phyloP scores from a whole-genome alignment of 257 asterid species.

The Euphrasia confusa region DNA sequence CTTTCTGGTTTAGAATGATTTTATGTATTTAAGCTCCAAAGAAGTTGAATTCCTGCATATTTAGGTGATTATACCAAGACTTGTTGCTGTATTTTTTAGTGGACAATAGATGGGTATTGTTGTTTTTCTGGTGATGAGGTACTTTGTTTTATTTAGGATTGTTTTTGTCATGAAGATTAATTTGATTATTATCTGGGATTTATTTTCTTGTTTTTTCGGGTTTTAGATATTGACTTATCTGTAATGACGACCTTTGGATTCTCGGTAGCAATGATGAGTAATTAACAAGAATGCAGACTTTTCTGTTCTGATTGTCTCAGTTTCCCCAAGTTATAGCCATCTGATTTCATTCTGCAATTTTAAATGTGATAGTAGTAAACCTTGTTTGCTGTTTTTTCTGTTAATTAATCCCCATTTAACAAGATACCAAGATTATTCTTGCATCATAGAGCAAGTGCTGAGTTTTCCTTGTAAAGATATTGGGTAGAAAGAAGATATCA shows the following conservation, averaged over 20 bases:
- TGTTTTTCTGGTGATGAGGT: neutral
- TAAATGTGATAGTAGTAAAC: constrained; percentile 11
- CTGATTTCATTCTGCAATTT: neutral
- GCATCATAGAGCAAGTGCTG: constrained; percentile 6
- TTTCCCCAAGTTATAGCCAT: neutral
- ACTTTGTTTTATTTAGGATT: neutral
- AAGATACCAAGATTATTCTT: neutral
- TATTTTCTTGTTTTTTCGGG: neutral
- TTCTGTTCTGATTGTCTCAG: constrained; percentile 2
- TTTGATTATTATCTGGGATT: constrained; percentile 14
- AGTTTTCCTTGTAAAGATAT: constrained; percentile 14
- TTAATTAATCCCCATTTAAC: neutral
- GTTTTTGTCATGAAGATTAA: constrained; percentile 1
- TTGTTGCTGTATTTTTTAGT: neutral
- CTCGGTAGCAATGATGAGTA: constrained; percentile 6
- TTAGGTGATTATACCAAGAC: neutral
- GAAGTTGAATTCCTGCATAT: neutral
- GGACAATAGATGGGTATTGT: neutral
- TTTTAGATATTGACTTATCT: constrained; percentile 3
- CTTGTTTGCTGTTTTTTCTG: neutral
- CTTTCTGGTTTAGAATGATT: neutral
- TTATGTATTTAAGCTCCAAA: neutral
- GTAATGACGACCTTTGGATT: neutral
- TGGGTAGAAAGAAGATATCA: constrained; percentile 14
- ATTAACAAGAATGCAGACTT: neutral